A percentile compares a stretch with the other conserved stretches of the same genome.
phyloP scores from a whole-genome alignment of 495 filamentous ascomycete species.

The Aspergillus funiculosus region DNA sequence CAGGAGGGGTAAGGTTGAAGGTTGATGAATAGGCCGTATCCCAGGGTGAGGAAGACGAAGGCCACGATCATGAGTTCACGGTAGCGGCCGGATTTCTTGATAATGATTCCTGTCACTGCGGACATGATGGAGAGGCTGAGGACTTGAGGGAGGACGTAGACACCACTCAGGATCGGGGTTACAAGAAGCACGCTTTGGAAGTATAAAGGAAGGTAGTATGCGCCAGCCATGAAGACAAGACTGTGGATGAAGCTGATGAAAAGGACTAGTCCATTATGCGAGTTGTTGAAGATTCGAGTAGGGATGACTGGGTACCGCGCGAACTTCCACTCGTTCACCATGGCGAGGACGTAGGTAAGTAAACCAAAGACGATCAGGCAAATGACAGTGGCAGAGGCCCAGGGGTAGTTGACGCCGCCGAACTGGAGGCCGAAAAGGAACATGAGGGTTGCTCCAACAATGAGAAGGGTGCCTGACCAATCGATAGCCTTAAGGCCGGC shows the following conservation, averaged over 20 bases:
- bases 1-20: constrained; percentile 43
- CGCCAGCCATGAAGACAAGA: constrained; percentile 66
- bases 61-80: constrained; percentile 46
- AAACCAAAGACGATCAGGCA: constrained; percentile 74
- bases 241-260: constrained; percentile 58
- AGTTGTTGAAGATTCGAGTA: constrained; percentile 55
- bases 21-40: constrained; percentile 49
- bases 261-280: constrained; percentile 54
- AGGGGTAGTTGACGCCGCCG: constrained; percentile 70
- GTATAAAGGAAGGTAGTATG: constrained; percentile 75
- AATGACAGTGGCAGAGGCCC: constrained; percentile 68
- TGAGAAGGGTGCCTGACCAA: constrained; percentile 63
- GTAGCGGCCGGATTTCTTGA: constrained; percentile 61
- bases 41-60: constrained; percentile 47
- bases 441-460: constrained; percentile 76
- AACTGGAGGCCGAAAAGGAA: constrained; percentile 74
- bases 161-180: constrained; percentile 66
- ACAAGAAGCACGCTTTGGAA: constrained; percentile 71
- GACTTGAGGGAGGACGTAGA: constrained; percentile 72
- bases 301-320: constrained; percentile 78
- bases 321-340: constrained; percentile 62
- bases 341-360: constrained; percentile 55
- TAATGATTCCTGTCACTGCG: constrained; percentile 59
- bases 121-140: constrained; percentile 63
- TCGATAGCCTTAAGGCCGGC: constrained; percentile 71